phyloP scores from a whole-genome alignment of 1,139 yeast genomes.

The Candida sp. region DNA sequence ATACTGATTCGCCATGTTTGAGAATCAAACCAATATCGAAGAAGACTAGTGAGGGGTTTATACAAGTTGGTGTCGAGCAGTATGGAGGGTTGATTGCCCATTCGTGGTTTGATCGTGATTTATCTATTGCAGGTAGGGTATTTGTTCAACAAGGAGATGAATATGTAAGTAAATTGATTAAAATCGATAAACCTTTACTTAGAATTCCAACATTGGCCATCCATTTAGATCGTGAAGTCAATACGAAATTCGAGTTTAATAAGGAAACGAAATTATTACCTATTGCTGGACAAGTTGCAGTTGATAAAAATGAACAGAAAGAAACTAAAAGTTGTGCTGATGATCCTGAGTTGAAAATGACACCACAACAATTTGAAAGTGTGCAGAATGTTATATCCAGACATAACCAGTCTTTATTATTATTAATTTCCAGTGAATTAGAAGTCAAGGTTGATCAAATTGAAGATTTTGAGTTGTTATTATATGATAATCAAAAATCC shows the following conservation, averaged over 20 bases:
- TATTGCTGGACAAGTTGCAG: slow-evolving; percentile 67
- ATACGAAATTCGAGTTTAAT: slow-evolving; percentile 81
- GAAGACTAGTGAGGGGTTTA: slow-evolving; percentile 68
- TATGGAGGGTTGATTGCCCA: slow-evolving; percentile 97
- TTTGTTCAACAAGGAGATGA: slow-evolving; percentile 48
- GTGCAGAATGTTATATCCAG: slow-evolving; percentile 65
- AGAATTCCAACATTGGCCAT: slow-evolving; percentile 96
- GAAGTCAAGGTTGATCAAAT: slow-evolving; percentile 49
- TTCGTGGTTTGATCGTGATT: slow-evolving; percentile 90
- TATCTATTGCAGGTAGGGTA: slow-evolving; percentile 90
- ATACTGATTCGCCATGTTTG: slow-evolving; percentile 92
- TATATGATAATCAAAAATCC: slow-evolving; percentile 83
- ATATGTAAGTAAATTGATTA: slow-evolving; percentile 65
- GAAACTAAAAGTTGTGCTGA: slow-evolving; percentile 39
- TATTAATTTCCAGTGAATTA: slow-evolving; percentile 65
- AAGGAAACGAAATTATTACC: slow-evolving; percentile 86
- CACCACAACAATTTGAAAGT: slow-evolving; percentile 60
- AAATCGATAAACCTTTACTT: slow-evolving; percentile 78
- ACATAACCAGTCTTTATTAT: slow-evolving; percentile 70
- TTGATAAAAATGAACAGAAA: slow-evolving; percentile 25
- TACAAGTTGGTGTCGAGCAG: slow-evolving; percentile 89
- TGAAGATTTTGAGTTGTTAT: slow-evolving; percentile 88
- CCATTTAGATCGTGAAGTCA: slow-evolving; percentile 78
- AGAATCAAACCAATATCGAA: slow-evolving; percentile 89
- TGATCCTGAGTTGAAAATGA: slow-evolving; percentile 39